Evolutionary conservation across 805 yeast species (phyloP).

Genomic region (Zygosaccharomyces kombuchaensis): DNA sequence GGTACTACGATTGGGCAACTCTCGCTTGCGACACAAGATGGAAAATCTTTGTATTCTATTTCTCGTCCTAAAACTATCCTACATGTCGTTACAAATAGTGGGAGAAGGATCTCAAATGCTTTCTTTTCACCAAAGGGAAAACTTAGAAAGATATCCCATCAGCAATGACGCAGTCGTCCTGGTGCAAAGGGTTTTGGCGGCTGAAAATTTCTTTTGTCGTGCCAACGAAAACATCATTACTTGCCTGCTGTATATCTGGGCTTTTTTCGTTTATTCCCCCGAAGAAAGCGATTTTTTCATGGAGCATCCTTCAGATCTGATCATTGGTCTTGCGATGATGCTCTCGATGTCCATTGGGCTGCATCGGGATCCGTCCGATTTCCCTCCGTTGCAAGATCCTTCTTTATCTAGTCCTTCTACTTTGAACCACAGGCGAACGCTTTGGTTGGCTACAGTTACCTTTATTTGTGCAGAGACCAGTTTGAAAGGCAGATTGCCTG

Average conservation of each 20-base stretch:
- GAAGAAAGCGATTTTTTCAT: constrained; percentile 35
- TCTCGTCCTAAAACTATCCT: constrained; percentile 28
- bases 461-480: constrained; percentile 29
- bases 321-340: constrained; percentile 30
- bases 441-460: constrained; percentile 30
- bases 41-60: constrained; percentile 27
- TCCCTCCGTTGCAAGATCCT: constrained; percentile 22
- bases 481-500: constrained; percentile 31
- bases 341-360: constrained; percentile 33
- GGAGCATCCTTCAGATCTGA: constrained; percentile 34
- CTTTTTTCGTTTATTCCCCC: constrained; percentile 33
- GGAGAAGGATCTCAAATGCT: constrained; percentile 13
- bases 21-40: constrained; percentile 28
- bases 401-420: constrained; percentile 19
- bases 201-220: constrained; percentile 31
- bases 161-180: constrained; percentile 26
- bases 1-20: constrained; percentile 25
- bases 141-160: constrained; percentile 25
- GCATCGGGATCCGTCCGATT: constrained; percentile 33
- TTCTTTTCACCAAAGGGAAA: constrained; percentile 14
- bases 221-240: constrained; percentile 33
- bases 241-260: constrained; percentile 33
- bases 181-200: constrained; percentile 28
- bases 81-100: constrained; percentile 24
- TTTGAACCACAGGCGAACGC: constrained; percentile 29